Percentiles rank a stretch among this genome's conserved stretches.
phyloP scores from a whole-genome alignment of 257 asterid species.

The Solanum pimpinellifolium region DNA sequence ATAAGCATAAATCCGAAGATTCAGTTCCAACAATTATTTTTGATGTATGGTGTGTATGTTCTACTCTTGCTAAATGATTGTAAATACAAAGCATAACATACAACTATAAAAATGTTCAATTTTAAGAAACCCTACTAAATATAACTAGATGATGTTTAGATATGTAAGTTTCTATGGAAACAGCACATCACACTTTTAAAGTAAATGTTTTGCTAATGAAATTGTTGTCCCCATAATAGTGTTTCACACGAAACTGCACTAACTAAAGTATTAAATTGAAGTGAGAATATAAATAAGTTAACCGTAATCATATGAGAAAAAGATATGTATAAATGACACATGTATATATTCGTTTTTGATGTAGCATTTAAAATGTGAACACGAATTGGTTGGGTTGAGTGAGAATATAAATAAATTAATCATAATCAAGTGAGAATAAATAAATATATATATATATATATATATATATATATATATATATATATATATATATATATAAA shows the following conservation, averaged over 20 bases:
- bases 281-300: neutral
- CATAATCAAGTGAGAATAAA: neutral
- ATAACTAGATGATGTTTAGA: neutral
- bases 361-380: neutral
- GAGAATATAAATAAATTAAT: neutral
- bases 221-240: neutral
- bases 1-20: neutral
- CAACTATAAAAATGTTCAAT: neutral
- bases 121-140: neutral
- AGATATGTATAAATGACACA: neutral
- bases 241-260: neutral
- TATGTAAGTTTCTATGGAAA: neutral
- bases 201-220: neutral
- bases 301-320: neutral
- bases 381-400: neutral
- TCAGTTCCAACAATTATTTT: neutral
- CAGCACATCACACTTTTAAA: neutral
- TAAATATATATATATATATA: too few relatives aligned
- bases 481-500: too few relatives aligned
- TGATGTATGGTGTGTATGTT: neutral
- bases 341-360: neutral
- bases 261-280: neutral
- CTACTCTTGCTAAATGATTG: neutral
- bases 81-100: neutral
- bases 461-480: too few relatives aligned